These are phyloP conservation scores for Pythium brassicae DNA, from an alignment of 352 stramenopile species.

Conservation along the genomic window DNA sequence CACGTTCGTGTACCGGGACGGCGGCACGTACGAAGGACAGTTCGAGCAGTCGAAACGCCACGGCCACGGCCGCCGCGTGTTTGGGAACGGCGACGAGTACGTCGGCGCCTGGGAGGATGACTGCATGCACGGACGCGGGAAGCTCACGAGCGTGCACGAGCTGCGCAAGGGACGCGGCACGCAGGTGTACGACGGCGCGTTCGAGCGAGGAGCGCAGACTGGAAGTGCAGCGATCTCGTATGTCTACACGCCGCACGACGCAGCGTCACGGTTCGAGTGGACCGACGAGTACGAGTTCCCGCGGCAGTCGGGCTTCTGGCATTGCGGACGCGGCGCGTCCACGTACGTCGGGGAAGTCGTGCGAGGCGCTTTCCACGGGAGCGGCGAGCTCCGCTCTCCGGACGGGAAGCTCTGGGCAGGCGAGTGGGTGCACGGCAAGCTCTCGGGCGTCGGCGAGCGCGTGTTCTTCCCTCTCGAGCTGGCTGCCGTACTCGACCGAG, in stretches of 20 bases:
- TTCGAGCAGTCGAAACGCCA: slow-evolving; percentile 50
- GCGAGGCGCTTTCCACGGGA: slow-evolving; percentile 60
- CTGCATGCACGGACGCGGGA: slow-evolving; percentile 51
- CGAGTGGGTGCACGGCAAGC: slow-evolving; percentile 40
- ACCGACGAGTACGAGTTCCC: slow-evolving; percentile 68
- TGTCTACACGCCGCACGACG: slow-evolving; percentile 24
- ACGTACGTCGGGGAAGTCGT: slow-evolving; percentile 53
- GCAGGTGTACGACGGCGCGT: slow-evolving; percentile 48
- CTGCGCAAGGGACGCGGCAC: slow-evolving; percentile 2
- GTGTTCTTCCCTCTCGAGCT: slow-evolving; percentile 51
- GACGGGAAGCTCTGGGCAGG: slow-evolving; percentile 56
- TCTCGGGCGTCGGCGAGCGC: slow-evolving; percentile 41
- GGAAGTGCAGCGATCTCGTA: slow-evolving; percentile 38
- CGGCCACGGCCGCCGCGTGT: slow-evolving; percentile 42
- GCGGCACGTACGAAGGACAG: slow-evolving; percentile 48
- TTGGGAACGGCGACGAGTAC: slow-evolving; percentile 48
- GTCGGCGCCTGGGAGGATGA: slow-evolving; percentile 53
- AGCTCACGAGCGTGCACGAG: slow-evolving; percentile 20
- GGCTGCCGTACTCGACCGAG: slow-evolving; percentile 32
- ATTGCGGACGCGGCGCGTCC: slow-evolving; percentile 42
- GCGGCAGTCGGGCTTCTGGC: slow-evolving; percentile 46
- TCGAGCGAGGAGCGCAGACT: slow-evolving; percentile 38
- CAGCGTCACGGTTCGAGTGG: slow-evolving; percentile 30
- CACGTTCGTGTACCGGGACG: slow-evolving; percentile 37
- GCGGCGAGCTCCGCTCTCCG: slow-evolving; percentile 42